Evolutionary conservation across 2,329 filamentous ascomycete genomes (phyloP), one percentile per base, ranked within the genome.

Genomic region (Beauveria sp.): DNA sequence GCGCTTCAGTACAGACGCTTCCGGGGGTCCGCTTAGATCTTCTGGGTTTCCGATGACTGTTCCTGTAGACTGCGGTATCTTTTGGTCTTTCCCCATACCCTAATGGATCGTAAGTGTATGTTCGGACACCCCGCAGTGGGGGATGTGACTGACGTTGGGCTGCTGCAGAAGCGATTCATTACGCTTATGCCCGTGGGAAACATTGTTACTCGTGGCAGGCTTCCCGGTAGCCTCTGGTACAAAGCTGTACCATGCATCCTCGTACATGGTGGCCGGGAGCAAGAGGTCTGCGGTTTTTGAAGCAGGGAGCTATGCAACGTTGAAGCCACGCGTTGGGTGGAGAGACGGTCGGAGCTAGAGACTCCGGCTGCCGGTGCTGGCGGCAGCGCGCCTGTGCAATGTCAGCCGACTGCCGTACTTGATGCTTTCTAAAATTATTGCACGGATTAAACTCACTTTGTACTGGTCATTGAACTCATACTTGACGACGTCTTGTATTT

Each of bases 231-330:
- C 75, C 60, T 88, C 84, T 28, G 88, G 83, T 65, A 90, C 84
- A 70, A 91, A 87, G 71, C 83, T 90, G 76, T 93, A 91, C 89
- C 90, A 93, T 34, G 88, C 86, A 74, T 93, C 90, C 74, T 93
- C 90, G 73, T 90, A 90, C 88, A 91, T 92, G 53, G 60, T 49
- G 54, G 34, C 54, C 46, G 40, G 57, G 24, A 58, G 60, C 46
- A n/a, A 45, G n/a, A 43, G 50, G 30, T 52, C 50, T 63, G 62
- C 47, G 53, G 58, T 60, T 55, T 38, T 55, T 51, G 45, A 26
- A 20, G 28, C 20, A 22, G 56, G 57, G 62, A 62, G 63, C 53
- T 67, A 64, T 49, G 57, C 62, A 43, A 14, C 5, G 50, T 34
- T 49, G 49, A 55, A 46, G 61, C 49, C 60, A 61, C 60, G 53